These are phyloP conservation scores for Coelastrella sp. DNA, from an alignment of 139 green algal species.

Conservation along the genomic window DNA sequence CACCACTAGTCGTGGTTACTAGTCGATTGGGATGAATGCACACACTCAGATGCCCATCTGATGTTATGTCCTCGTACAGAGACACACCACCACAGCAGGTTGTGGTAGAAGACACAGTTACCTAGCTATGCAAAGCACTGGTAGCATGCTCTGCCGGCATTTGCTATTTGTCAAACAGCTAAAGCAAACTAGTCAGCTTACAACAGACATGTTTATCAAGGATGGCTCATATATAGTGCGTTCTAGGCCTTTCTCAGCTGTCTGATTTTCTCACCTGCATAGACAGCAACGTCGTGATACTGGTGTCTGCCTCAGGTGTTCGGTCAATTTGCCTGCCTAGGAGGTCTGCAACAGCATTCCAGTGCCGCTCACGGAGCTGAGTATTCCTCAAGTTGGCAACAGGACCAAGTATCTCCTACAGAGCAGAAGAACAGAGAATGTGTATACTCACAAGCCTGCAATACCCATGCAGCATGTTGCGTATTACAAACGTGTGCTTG, in stretches of 20 bases:
- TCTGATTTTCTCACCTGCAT: conserved; percentile 53
- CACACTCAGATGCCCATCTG: not conserved
- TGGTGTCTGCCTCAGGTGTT: not conserved
- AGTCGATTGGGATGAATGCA: too few relatives aligned
- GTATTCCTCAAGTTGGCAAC: conserved; percentile 74
- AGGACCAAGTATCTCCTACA: conserved; percentile 60
- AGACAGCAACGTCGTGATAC: conserved; percentile 55
- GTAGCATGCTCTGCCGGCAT: too few relatives aligned
- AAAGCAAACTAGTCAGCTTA: too few relatives aligned
- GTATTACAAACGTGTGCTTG: too few relatives aligned
- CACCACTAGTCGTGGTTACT: not conserved
- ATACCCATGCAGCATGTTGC: not conserved
- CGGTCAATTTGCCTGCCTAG: conserved; percentile 44
- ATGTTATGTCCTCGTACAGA: not conserved
- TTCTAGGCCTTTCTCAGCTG: too few relatives aligned
- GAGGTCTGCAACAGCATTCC: conserved; percentile 70
- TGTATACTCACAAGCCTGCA: not conserved
- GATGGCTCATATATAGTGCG: too few relatives aligned
- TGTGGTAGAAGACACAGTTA: not conserved
- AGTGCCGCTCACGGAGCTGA: conserved; percentile 79
- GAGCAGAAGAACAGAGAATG: not conserved
- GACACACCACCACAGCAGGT: too few relatives aligned
- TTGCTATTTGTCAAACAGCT: too few relatives aligned
- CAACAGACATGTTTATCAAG: too few relatives aligned
- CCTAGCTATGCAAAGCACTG: not conserved